Evolutionary conservation across 2,329 filamentous ascomycete genomes (phyloP).

Genomic region (Fusarium torulosum): DNA sequence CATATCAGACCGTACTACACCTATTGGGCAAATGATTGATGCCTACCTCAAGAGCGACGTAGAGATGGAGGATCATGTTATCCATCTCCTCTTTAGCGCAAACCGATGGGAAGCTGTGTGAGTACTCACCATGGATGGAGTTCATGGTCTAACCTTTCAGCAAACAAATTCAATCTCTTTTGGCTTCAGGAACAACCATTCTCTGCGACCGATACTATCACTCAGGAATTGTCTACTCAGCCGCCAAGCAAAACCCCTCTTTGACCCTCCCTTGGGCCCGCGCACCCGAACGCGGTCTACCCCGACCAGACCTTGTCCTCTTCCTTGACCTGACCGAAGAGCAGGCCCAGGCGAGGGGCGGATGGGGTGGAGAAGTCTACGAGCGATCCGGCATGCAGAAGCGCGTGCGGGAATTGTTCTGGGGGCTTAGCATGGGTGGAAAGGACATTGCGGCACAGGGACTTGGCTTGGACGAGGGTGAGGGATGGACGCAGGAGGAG

Average conservation of each 20-base stretch:
- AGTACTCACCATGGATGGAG: conserved; percentile 47
- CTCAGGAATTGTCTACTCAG: conserved; percentile 92
- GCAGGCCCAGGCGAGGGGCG: conserved; percentile 80
- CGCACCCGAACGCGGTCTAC: conserved; percentile 85
- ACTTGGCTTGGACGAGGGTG: conserved; percentile 42
- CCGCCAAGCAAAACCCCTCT: conserved; percentile 81
- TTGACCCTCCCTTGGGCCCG: conserved; percentile 84
- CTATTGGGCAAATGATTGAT: conserved; percentile 90
- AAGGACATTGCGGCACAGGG: conserved; percentile 52
- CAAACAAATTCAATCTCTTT: conserved; percentile 63
- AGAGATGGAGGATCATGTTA: conserved; percentile 86
- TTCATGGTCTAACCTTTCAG: conserved; percentile 50
- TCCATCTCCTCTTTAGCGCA: conserved; percentile 90
- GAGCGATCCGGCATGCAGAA: conserved; percentile 87
- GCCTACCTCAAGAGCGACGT: conserved; percentile 79
- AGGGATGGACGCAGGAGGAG: conserved; percentile 61
- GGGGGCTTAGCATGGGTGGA: conserved; percentile 64
- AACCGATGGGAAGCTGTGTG: conserved; percentile 86
- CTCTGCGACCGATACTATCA: conserved; percentile 96
- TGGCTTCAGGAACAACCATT: conserved; percentile 78
- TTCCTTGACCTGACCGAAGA: conserved; percentile 86
- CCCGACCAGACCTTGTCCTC: conserved; percentile 86
- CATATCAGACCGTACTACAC: conserved; percentile 78
- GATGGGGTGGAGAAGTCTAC: conserved; percentile 90
- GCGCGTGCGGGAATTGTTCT: conserved; percentile 81